Base-by-base conservation (phyloP, 2,329 filamentous ascomycete genomes). In the Epichloe coenophiala region DNA sequence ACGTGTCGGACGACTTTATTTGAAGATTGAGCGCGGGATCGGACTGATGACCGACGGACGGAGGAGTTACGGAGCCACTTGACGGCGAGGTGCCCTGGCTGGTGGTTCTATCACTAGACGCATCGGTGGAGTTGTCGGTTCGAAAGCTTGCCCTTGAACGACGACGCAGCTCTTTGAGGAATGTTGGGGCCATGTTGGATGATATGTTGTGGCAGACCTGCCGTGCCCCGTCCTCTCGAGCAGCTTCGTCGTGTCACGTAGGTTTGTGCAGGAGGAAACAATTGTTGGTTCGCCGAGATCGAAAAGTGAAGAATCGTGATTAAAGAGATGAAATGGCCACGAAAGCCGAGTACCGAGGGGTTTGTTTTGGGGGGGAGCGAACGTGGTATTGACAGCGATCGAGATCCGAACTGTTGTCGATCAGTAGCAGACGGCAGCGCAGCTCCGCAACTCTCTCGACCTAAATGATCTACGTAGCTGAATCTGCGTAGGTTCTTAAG, bases 151-250 rank as follows among this genome's bases (percentile, higher is more conserved):
- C 78, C 65, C 76, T 83, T 51, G 86, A 93, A 59, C 84, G 83
- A 59, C 87, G 80, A 59, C 87, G 84, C 51, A 95, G 69, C 62
- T 84, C 81, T 67, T 81, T 87, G 60, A 93, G 75, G 62, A 94
- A 87, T 42, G 83, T 70, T 36, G 78, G 76, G 51, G 77, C 71
- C 78, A 81, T 81, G 56, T 56, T 55, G 57, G 56, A 47, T 37
- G 49, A 43, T 11, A n/a, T 23, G n/a, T 33, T 40, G 51, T 38
- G 35, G 50, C 45, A 48, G 40, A 27, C 21, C 50, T 45, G 37
- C 21, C 43, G 44, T 51, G 41, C 9, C 19, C 21, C 19, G 40
- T 42, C 19, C 36, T 13, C 31, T 33, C 21, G 33, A 38, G 31
- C 33, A 27, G 7, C 33, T 38, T 37, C 6, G 19, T 31, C 38